Conservation (phyloP, 139 green algal species). For the Diplosphaera chodatii region DNA sequence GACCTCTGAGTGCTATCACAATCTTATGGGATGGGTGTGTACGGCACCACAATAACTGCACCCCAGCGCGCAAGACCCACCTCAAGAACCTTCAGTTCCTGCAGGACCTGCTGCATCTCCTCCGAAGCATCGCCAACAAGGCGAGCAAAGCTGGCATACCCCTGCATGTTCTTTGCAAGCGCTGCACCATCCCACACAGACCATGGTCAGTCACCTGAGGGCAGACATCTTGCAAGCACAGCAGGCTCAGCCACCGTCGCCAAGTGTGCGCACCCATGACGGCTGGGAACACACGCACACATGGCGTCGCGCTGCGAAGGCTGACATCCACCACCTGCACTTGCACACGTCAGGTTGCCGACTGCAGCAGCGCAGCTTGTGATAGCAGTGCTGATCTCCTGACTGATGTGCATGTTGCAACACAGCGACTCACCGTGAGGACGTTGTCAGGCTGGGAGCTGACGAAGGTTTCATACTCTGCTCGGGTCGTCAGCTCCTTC, state of each 20-base stretch:
- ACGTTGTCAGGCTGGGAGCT: slow-evolving; percentile 14
- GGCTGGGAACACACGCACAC: slow-evolving; percentile 66
- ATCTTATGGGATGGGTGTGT: too few species aligned
- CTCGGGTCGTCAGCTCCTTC: slow-evolving; percentile 29
- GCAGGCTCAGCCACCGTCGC: too few species aligned
- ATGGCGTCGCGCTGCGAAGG: slow-evolving; percentile 26
- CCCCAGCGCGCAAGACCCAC: slow-evolving; percentile 14
- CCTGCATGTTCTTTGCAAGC: slow-evolving; percentile 57
- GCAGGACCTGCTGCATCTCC: slow-evolving; percentile 26
- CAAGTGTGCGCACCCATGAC: slow-evolving; percentile 38
- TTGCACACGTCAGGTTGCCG: too few species aligned
- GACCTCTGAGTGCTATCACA: too few species aligned
- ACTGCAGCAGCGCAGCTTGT: too few species aligned
- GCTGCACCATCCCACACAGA: slow-evolving; percentile 14
- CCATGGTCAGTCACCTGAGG: too few species aligned
- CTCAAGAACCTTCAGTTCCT: slow-evolving; percentile 55
- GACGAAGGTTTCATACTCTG: slow-evolving; percentile 43
- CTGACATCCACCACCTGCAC: slow-evolving; percentile 26
- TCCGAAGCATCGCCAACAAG: slow-evolving; percentile 39
- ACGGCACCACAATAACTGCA: too few species aligned
- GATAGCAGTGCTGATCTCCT: too few species aligned
- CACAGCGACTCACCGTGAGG: slow-evolving; percentile 38
- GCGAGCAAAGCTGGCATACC: slow-evolving; percentile 52
- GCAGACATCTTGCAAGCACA: too few species aligned
- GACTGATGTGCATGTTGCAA: too few species aligned